Evolutionary conservation across 257 asterid species (phyloP), one percentile per base, ranked within the genome.

Genomic region (Solanum sitiens): DNA sequence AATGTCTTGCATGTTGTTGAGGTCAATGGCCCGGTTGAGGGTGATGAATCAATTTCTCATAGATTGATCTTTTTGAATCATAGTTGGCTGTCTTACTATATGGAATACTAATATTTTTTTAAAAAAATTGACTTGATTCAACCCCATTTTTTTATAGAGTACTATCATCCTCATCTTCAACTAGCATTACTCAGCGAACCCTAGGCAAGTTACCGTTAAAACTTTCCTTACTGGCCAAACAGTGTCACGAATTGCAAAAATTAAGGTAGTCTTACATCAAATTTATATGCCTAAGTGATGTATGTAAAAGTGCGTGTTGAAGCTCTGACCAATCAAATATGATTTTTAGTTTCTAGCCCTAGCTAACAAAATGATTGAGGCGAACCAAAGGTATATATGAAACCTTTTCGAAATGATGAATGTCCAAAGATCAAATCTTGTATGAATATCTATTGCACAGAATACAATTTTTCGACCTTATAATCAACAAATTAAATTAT

Each of bases 401-500:
- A 7, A 59, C 12, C 67, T 59, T 56, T 59, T 20, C 0, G 11
- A 20, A 56, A 53, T 18, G 63, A 2, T 53, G 25, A 71, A 50
- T 32, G 11, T 75, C 35, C 83, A 91, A 73, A 85, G 84, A 76
- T 65, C 87, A 25, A 87, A 88, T 84, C 61, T 44, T 45, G 32
- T 45, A 11, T 63, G 71, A 61, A 83, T 53, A 25, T 33, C 85
- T n/a, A 30, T 27, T 37, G 37, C 75, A 25, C 53, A 85, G 8
- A 76, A 63, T 40, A 6, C 45, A 6, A 42, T 68, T 8, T 88
- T 91, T 87, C 89, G 84, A 83, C 89, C 76, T 45, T 89, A 83
- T 35, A 76, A 80, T 80, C 86, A 89, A 71, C 93, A 83, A 11
- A 90, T 87, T 50, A 71, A 27, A 86, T 84, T 91, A 73, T 72